phyloP scores from a whole-genome alignment of 495 filamentous ascomycete species.

The Penicillium herquei region DNA sequence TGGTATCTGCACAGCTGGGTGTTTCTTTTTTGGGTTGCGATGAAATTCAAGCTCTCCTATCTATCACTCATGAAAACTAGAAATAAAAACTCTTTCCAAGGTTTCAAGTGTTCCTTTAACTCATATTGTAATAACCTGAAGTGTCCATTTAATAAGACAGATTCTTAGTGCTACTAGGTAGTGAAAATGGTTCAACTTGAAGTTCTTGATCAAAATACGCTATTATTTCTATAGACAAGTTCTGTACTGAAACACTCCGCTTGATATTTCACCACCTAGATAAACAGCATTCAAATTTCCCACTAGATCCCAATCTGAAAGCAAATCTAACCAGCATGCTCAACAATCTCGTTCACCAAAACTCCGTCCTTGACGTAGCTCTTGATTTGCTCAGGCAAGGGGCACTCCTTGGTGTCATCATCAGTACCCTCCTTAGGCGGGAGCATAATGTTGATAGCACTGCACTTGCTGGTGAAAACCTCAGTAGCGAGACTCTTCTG shows the following conservation, averaged over 20 bases:
- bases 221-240: conserved; percentile 7
- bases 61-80: too few relatives aligned
- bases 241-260: not conserved
- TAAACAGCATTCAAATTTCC: too few relatives aligned
- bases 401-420: conserved; percentile 79
- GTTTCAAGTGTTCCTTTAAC: too few relatives aligned
- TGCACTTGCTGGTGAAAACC: conserved; percentile 84
- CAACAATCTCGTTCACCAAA: conserved; percentile 83
- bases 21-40: not conserved
- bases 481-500: conserved; percentile 74
- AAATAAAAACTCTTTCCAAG: too few relatives aligned
- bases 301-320: not conserved
- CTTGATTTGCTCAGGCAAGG: conserved; percentile 88
- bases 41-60: not conserved
- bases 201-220: not conserved
- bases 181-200: too few relatives aligned
- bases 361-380: conserved; percentile 73
- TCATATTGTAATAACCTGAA: too few relatives aligned
- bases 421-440: conserved; percentile 55
- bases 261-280: too few relatives aligned
- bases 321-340: conserved; percentile 66
- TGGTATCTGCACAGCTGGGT: not conserved
- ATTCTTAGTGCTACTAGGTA: too few relatives aligned
- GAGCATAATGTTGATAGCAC: conserved; percentile 81
- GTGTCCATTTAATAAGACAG: too few relatives aligned